Conservation (phyloP, 2,329 filamentous ascomycete species). For the Alternaria sp. region DNA sequence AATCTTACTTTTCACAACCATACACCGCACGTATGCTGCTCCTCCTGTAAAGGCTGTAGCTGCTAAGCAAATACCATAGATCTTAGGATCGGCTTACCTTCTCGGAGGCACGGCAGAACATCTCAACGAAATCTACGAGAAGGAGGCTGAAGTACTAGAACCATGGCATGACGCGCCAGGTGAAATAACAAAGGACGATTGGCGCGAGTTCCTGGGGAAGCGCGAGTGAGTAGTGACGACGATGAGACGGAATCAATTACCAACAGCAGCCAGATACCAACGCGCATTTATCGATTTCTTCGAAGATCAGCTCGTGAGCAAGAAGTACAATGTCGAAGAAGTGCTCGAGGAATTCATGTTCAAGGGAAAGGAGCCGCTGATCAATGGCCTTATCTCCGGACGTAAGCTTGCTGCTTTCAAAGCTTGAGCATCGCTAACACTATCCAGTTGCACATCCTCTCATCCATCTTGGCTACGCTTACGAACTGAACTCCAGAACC, state of each 20-base stretch:
- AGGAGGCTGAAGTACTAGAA: conserved; percentile 74
- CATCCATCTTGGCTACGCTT: conserved; percentile 95
- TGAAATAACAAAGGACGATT: conserved; percentile 84
- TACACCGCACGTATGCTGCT: conserved; percentile 70
- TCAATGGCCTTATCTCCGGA: conserved; percentile 81
- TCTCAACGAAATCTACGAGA: conserved; percentile 82
- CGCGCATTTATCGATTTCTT: conserved; percentile 94
- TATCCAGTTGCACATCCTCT: conserved; percentile 81
- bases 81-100: conserved; percentile 85
- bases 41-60: conserved; percentile 28
- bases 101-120: conserved; percentile 78
- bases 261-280: conserved; percentile 69
- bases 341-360: conserved; percentile 82
- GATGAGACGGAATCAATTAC: not conserved
- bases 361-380: conserved; percentile 75
- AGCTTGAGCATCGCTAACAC: conserved; percentile 17
- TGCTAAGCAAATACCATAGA: conserved; percentile 55
- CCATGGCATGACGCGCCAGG: conserved; percentile 84
- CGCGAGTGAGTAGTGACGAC: conserved; percentile 60
- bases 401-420: conserved; percentile 63
- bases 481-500: conserved; percentile 85
- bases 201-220: conserved; percentile 84
- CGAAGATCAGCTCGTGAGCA: conserved; percentile 83
- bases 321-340: conserved; percentile 84
- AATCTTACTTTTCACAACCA: conserved; percentile 82